Conservation (phyloP, 805 yeast genomes). For the Cephaloascus fragrans region DNA sequence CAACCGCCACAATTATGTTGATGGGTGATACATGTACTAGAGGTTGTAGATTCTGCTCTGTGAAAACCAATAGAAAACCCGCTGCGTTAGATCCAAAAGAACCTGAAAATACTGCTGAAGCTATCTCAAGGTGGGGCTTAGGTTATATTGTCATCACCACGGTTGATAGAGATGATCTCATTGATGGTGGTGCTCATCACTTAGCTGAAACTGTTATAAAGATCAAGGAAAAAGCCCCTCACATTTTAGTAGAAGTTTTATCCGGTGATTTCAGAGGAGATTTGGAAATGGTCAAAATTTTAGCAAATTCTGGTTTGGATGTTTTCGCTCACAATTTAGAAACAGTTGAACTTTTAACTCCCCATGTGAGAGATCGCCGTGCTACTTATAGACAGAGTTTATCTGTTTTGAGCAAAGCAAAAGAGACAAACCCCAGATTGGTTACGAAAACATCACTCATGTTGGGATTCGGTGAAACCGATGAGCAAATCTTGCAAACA, state of each 20-base stretch:
- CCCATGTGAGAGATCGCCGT: conserved; percentile 90
- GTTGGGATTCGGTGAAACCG: conserved; percentile 96
- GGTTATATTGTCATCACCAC: conserved; percentile 97
- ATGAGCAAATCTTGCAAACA: conserved; percentile 75
- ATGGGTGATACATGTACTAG: conserved; percentile 98
- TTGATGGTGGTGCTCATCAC: conserved; percentile 91
- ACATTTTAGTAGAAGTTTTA: conserved; percentile 83
- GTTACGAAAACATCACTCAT: conserved; percentile 90
- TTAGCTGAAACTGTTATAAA: conserved; percentile 77
- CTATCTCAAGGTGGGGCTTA: conserved; percentile 94
- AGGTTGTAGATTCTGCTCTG: conserved; percentile 98
- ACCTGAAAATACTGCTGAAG: conserved; percentile 97
- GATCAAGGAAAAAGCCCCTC: conserved; percentile 84
- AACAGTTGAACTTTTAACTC: conserved; percentile 92
- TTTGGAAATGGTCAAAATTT: conserved; percentile 61
- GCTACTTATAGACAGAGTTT: conserved; percentile 91
- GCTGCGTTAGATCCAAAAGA: conserved; percentile 89
- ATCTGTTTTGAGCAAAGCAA: conserved; percentile 71
- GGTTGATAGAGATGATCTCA: conserved; percentile 91
- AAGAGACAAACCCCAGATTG: conserved; percentile 59
- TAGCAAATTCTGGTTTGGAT: conserved; percentile 84
- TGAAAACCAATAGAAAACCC: conserved; percentile 84
- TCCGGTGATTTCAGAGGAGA: conserved; percentile 96
- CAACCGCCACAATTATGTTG: conserved; percentile 95
- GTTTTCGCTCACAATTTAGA: conserved; percentile 97